Conservation (phyloP, 345 rosid species). For the Conringia planisiliqua region DNA sequence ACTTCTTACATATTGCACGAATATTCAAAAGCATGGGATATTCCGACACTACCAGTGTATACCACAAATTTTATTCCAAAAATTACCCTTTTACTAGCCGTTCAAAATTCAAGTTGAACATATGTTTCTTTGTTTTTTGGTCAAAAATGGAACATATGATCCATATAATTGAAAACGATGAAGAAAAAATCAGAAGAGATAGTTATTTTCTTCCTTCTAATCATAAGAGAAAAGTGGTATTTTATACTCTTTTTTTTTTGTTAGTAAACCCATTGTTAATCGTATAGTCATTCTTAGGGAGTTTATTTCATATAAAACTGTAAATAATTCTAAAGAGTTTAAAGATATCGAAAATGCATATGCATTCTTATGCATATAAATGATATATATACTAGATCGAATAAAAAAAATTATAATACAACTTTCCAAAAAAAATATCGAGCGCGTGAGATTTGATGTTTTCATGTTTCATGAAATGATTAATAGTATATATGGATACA, state of each 20-base stretch:
- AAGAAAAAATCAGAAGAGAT: neutral
- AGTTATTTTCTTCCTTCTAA: neutral
- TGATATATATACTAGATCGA: too few relatives aligned
- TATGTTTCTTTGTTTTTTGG: neutral
- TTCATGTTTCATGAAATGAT: neutral
- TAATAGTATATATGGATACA: neutral
- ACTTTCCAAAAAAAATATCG: neutral
- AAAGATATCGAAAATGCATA: too few relatives aligned
- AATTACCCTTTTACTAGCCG: too few relatives aligned
- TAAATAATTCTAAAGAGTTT: too few relatives aligned
- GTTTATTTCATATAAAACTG: too few relatives aligned
- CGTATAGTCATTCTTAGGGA: neutral
- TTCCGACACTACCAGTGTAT: neutral
- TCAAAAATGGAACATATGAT: neutral
- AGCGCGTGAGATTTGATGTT: neutral
- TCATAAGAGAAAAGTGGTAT: too few relatives aligned
- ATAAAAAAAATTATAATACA: neutral
- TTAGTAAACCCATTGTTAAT: neutral
- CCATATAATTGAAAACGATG: neutral
- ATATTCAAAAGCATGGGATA: slow-evolving; percentile 19
- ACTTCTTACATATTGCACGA: neutral
- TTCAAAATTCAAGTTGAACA: too few relatives aligned
- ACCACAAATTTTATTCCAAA: neutral
- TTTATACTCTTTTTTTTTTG: neutral
- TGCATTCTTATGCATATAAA: too few relatives aligned